Conservation (phyloP, 129 eudicot genomes). For the Oenanthe sinensis region DNA sequence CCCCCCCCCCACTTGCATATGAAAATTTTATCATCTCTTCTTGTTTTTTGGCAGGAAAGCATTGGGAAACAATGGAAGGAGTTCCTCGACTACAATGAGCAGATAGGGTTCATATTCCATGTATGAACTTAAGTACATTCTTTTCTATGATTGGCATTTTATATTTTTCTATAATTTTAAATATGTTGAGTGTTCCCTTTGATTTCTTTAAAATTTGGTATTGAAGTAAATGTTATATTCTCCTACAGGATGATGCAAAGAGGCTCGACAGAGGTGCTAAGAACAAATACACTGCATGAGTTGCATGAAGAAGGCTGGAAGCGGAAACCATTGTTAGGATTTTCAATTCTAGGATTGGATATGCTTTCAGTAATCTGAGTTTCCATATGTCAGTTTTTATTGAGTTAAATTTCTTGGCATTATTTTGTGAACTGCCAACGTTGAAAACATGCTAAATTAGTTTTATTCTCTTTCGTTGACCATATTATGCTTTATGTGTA, state of each 20-base stretch:
- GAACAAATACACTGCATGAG: conserved; percentile 58
- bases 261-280: conserved; percentile 61
- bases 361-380: background rate
- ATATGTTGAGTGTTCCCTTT: background rate
- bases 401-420: background rate
- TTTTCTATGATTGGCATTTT: background rate
- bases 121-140: conserved; percentile 21
- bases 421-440: background rate
- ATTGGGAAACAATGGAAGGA: conserved; percentile 87
- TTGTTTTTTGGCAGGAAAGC: conserved; percentile 45
- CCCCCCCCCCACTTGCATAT: too few relatives aligned
- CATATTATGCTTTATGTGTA: background rate
- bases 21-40: background rate
- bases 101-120: conserved; percentile 79
- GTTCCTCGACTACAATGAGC: conserved; percentile 53
- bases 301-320: background rate
- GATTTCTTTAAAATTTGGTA: background rate
- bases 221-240: background rate
- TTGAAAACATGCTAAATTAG: background rate
- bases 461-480: background rate
- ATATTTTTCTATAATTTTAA: background rate
- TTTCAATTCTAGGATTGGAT: background rate
- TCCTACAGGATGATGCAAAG: conserved; percentile 67
- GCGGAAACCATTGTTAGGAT: background rate
- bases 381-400: background rate